phyloP scores from a whole-genome alignment of 2,329 filamentous ascomycete species.

The Hymenoscyphus fructigenus region DNA sequence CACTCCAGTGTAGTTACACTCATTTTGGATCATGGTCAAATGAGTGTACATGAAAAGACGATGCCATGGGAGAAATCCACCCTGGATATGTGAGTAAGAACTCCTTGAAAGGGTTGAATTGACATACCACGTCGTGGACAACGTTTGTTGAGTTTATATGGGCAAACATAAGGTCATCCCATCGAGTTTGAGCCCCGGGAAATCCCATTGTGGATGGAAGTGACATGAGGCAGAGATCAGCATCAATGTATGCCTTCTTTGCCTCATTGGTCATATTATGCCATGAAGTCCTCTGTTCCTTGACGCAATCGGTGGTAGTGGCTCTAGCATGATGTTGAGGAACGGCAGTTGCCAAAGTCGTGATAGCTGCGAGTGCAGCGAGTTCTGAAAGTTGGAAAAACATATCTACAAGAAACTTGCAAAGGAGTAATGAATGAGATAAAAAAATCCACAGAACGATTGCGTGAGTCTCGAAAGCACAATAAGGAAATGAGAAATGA shows the following conservation, averaged over 20 bases:
- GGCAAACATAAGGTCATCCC: not conserved
- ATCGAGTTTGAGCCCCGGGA: conserved; percentile 5
- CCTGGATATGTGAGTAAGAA: not conserved
- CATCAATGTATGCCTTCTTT: not conserved
- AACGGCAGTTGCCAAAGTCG: too few species aligned
- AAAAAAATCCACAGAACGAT: too few species aligned
- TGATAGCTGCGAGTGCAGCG: too few species aligned
- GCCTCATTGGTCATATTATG: not conserved
- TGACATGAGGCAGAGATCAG: conserved; percentile 6
- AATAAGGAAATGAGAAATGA: too few species aligned
- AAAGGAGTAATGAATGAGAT: too few species aligned
- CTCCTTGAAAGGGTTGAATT: too few species aligned
- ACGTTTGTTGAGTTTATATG: not conserved
- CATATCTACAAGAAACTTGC: too few species aligned
- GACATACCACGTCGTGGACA: not conserved
- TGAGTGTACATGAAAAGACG: conserved; percentile 4
- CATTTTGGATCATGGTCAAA: not conserved
- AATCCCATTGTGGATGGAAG: not conserved
- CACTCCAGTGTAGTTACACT: conserved; percentile 1
- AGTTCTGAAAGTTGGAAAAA: too few species aligned
- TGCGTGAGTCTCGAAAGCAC: too few species aligned
- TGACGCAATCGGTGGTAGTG: too few species aligned
- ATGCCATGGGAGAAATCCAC: conserved; percentile 2
- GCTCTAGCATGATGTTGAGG: too few species aligned
- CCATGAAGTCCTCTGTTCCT: too few species aligned